Evolutionary conservation across 192 early-diverging fungal genomes (phyloP), one percentile per base, ranked within the genome.

Genomic region (Phycomyces blakesleeanus): DNA sequence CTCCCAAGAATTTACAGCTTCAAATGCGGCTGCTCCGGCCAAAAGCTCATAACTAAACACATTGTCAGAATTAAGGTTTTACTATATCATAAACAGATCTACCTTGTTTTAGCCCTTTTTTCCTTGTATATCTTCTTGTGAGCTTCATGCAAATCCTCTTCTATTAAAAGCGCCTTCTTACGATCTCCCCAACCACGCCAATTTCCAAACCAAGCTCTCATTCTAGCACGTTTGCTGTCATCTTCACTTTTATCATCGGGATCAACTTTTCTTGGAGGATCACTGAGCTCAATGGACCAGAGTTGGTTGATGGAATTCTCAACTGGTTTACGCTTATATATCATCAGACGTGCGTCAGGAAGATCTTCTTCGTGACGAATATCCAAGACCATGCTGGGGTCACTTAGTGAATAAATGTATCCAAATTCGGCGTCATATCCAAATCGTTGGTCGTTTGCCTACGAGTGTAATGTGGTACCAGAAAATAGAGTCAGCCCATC

Each of bases 361-460:
- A 66, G 49, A 5, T 21, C 38, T 3, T 58, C 41, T 29, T 55
- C 63, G 18, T 59, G 44, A 11, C 42, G 51, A 27, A 71, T 64
- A 41, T 71, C 63, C 0, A 55, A 24, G 1, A 71, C 69, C 21
- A 61, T 22, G 37, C 66, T 47, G 20, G 56, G 51, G 39, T 71
- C 50, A 49, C 21, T 51, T n/a, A 71, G 18, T 18, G 51, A 47
- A 24, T 64, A 71, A 50, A 71, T 66, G 39, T 60, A 66, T 25
- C 58, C 57, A 21, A 24, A 41, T 26, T 53, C 51, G 14, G 54
- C 27, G n/a, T 67, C 61, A 61, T 73, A 73, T 7, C 72, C 72
- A 34, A 67, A 73, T n/a, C 72, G 56, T 29, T 73, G 72, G 25
- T 68, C 64, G 15, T 68, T 53, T 37, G 72, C 66, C 66, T 68